phyloP scores from a whole-genome alignment of 768 basidiomycete species.

The Mycena vitilis region DNA sequence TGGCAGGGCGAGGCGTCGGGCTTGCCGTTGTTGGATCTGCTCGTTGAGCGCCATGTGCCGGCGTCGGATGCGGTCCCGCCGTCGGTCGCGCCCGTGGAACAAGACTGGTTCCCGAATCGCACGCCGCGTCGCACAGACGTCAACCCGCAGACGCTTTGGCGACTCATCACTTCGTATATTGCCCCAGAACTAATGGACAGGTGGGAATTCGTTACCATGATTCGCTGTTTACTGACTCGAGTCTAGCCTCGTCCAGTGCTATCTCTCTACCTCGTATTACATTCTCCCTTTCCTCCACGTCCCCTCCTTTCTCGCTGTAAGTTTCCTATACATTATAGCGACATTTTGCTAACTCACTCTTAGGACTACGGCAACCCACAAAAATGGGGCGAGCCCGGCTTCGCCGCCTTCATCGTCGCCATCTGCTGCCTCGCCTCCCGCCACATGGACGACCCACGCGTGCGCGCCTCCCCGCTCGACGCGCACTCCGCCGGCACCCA shows the following conservation, averaged over 20 bases:
- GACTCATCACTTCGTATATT: slow-evolving; percentile 86
- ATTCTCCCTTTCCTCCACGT: slow-evolving; percentile 93
- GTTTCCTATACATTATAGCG: slow-evolving; percentile 38
- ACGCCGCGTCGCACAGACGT: slow-evolving; percentile 78
- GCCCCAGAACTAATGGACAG: slow-evolving; percentile 94
- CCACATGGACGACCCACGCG: slow-evolving; percentile 92
- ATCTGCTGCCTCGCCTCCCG: slow-evolving; percentile 92
- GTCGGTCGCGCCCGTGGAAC: slow-evolving; percentile 41
- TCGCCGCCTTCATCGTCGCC: slow-evolving; percentile 93
- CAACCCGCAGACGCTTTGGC: slow-evolving; percentile 91
- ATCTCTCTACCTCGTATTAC: slow-evolving; percentile 93
- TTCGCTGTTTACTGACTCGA: slow-evolving; percentile 2
- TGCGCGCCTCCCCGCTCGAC: slow-evolving; percentile 83
- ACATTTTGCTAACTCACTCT: slow-evolving; percentile 19
- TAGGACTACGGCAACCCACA: slow-evolving; percentile 94
- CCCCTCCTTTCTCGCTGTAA: slow-evolving; percentile 84
- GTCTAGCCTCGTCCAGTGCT: slow-evolving; percentile 80
- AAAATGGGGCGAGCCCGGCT: slow-evolving; percentile 97
- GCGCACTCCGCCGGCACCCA: slow-evolving; percentile 90
- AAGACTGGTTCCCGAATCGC: slow-evolving; percentile 85
- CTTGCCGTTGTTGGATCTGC: slow-evolving; percentile 85
- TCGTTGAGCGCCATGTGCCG: slow-evolving; percentile 76
- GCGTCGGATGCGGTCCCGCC: slow-evolving; percentile 41
- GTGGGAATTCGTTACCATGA: slow-evolving; percentile 53
- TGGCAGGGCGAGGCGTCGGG: slow-evolving; percentile 97